A percentile compares a stretch with the other conserved stretches of the same genome.
These are phyloP conservation scores for Colletotrichum acutatum DNA, from an alignment of 2,329 filamentous ascomycete genomes.

Conservation along the genomic window DNA sequence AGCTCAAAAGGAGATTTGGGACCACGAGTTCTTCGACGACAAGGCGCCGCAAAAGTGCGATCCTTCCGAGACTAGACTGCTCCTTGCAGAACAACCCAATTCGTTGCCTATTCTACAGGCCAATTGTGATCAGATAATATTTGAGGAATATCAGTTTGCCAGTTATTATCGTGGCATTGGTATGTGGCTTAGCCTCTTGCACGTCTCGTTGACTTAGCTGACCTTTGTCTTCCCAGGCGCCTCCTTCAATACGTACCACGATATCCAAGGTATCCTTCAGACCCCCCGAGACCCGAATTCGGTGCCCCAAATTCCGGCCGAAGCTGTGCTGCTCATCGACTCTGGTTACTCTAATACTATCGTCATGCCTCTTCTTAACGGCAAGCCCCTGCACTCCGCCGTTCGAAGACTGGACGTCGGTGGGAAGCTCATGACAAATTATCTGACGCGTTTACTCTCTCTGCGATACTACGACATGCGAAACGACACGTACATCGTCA, in stretches of 20 bases:
- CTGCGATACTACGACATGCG: slow-evolving; percentile 95
- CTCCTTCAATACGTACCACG: slow-evolving; percentile 84
- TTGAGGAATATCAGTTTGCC: slow-evolving; percentile 95
- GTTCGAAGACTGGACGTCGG: slow-evolving; percentile 89
- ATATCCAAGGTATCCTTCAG: slow-evolving; percentile 76
- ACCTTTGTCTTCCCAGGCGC: slow-evolving; percentile 62
- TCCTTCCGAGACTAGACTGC: slow-evolving; percentile 82
- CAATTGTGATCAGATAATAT: slow-evolving; percentile 95
- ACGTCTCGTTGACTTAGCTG: background rate
- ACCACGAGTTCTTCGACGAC: slow-evolving; percentile 82
- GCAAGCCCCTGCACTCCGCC: slow-evolving; percentile 81
- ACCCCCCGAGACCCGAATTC: slow-evolving; percentile 61
- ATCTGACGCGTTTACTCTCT: slow-evolving; percentile 89
- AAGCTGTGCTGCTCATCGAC: slow-evolving; percentile 90
- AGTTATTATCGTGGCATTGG: slow-evolving; percentile 84
- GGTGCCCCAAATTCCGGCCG: slow-evolving; percentile 67
- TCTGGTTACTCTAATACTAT: slow-evolving; percentile 94
- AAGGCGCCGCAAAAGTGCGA: slow-evolving; percentile 76
- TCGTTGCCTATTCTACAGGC: slow-evolving; percentile 82
- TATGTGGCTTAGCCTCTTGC: slow-evolving; percentile 43
- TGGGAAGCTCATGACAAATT: slow-evolving; percentile 93
- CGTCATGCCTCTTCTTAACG: slow-evolving; percentile 85
- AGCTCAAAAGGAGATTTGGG: slow-evolving; percentile 94
- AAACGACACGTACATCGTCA: slow-evolving; percentile 92
- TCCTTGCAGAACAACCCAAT: slow-evolving; percentile 89